Evolutionary conservation across 495 filamentous ascomycete species (phyloP), one percentile per base, ranked within the genome.

Genomic region (Talaromyces liani): DNA sequence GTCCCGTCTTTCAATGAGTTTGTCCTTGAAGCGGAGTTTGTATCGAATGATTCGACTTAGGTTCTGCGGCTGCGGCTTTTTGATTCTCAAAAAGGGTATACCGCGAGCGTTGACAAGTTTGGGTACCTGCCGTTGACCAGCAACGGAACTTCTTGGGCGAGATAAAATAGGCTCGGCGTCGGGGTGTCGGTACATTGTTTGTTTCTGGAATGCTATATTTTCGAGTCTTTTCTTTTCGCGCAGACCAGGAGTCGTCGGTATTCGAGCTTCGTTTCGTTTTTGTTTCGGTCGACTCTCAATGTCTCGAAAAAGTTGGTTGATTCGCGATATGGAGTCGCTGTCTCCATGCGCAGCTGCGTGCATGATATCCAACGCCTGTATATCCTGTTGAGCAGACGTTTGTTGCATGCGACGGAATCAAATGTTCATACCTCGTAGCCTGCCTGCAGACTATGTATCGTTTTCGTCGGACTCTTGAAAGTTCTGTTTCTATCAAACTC

Each of bases 51-150:
- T 74, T 3, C 80, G 72, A 64, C 80, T 83, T 4, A 93, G 73
- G 39, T 73, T 73, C 33, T 69, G 66, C 5, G 88, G 80, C 67
- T 91, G 88, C 7, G 89, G 88, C 69, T 91, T 92, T 65, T 78
- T 81, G 58, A 90, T 70, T 25, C 89, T 85, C 51, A 94, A 72
- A 63, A 92, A 87, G 0, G 91, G 88, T n/a, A 89, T 65, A 29
- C 81, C 83, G 41, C 75, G 74, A 2, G 85, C 83, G 64, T 78
- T 79, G 65, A 84, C 82, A 2, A 92, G 71, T 0, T 72, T 72
- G 0, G 91, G 90, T 3, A 92, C 70, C 57, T 77, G 78, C 16
- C 88, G 83, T 49, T 79, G 79, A 8, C 83, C 82, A 27, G 79
- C 82, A 4, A 77, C 68, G 2, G 78, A 66, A 7, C 80, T 76